Base-by-base conservation (phyloP, 352 stramenopile species). In the Blastocystis sp. region DNA sequence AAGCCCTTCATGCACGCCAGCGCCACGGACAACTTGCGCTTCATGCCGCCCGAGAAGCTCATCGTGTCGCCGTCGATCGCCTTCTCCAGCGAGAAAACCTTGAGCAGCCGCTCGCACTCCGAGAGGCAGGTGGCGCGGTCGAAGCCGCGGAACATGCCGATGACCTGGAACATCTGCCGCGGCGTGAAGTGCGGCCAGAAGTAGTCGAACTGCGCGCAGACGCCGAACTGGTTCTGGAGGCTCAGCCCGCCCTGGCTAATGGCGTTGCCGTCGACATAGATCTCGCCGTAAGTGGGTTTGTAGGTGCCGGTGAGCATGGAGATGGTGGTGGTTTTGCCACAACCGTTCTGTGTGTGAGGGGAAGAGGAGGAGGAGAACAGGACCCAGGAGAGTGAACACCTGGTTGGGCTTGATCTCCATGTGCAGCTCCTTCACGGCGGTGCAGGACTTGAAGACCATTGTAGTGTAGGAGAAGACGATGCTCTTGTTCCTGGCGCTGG, bases 21-120 rank as follows among this genome's bases (percentile, higher is more conserved):
- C 6, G 69, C 87, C 10, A 89, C 43, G 4, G 87, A 89, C n/a
- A 89, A 40, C 21, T 79, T 74, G 66, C 87, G 87, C 65, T 89
- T 89, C 87, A 89, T 89, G 21, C 87, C 87, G 19, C 87, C 87
- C 68, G 64, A 87, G 45, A 89, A 89, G 3, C 43, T 80, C 6
- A 17, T 81, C 21, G 78, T 60, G 42, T 88, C 43, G 19, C 54
- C 61, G 28, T 68, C 48, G 42, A 81, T 76, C n/a, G 84, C 48
- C 78, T 89, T 65, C 3, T 76, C 3, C 61, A 45, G 52, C 60
- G 65, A 78, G 61, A 84, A 87, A 10, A 79, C 34, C 61, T 80
- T 65, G 40, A 79, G 52, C 17, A 79, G 38, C 11, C 69, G 48
- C 24, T 28, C 7, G 34, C 38, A 64, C 57, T 79, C 69, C 9